Percentiles rank a stretch among this genome's conserved stretches.
Conservation (phyloP, 352 stramenopile genomes). For the Phytophthora pinifolia region DNA sequence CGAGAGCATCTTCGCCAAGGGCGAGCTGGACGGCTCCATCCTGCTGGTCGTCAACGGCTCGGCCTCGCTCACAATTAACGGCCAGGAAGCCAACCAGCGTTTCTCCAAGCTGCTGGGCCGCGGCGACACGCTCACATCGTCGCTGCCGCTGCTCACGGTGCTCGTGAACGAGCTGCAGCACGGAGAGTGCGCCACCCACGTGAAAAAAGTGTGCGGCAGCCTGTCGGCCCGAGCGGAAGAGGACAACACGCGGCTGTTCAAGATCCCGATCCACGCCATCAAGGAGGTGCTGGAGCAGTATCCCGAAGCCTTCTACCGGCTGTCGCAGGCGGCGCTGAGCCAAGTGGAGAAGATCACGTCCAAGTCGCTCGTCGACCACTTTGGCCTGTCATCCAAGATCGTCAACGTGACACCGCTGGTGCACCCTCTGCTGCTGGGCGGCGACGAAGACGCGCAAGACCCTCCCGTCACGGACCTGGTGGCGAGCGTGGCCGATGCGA, state of each 20-base stretch:
- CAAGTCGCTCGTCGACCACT: constrained; percentile 82
- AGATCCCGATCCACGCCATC: constrained; percentile 56
- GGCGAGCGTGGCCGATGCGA: constrained; percentile 38
- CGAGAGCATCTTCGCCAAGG: constrained; percentile 57
- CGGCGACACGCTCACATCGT: constrained; percentile 76
- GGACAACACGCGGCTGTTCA: constrained; percentile 61
- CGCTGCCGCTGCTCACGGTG: constrained; percentile 59
- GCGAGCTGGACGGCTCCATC: constrained; percentile 73
- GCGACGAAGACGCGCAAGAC: constrained; percentile 13
- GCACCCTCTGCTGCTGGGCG: constrained; percentile 20
- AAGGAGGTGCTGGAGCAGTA: constrained; percentile 53
- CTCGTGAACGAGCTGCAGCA: constrained; percentile 48
- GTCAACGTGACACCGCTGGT: constrained; percentile 38
- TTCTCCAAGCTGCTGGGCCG: constrained; percentile 58
- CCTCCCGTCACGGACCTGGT: constrained; percentile 30
- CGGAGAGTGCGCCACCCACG: constrained; percentile 18
- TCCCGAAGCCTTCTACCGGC: constrained; percentile 71
- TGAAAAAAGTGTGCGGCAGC: constrained; percentile 54
- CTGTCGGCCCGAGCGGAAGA: constrained; percentile 54
- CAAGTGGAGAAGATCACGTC: constrained; percentile 85
- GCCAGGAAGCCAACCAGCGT: constrained; percentile 27
- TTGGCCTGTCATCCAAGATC: constrained; percentile 59
- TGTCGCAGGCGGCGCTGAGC: constrained; percentile 70
- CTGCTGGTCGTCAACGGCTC: constrained; percentile 66
- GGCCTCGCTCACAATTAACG: constrained; percentile 61